Conservation (phyloP, 2,329 filamentous ascomycete genomes). For the Alternaria longipes region DNA sequence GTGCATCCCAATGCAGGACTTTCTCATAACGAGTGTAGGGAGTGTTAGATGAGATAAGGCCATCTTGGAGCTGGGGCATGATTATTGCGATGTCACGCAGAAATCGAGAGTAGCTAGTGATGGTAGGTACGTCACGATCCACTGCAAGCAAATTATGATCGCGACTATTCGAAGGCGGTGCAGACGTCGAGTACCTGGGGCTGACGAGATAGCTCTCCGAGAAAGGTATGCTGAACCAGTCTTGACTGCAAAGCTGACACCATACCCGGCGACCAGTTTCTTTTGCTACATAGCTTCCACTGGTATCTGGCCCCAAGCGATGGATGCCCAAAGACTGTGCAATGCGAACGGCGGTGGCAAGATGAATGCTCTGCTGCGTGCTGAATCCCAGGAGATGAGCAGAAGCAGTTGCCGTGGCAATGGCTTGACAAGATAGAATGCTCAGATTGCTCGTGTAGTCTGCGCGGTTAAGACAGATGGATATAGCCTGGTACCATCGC, state of each 20-base stretch:
- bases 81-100: constrained; percentile 47
- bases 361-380: constrained; percentile 55
- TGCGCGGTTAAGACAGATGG: constrained; percentile 54
- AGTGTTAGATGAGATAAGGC: constrained; percentile 44
- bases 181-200: constrained; percentile 38
- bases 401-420: too few species aligned
- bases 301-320: constrained; percentile 37
- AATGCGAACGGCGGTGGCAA: constrained; percentile 48
- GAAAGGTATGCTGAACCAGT: constrained; percentile 54
- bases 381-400: constrained; percentile 49
- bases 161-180: constrained; percentile 41
- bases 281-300: constrained; percentile 9
- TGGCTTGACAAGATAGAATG: too few species aligned
- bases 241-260: constrained; percentile 51
- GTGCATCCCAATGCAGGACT: constrained; percentile 48
- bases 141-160: constrained; percentile 26
- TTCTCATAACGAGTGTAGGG: constrained; percentile 52
- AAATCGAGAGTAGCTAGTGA: constrained; percentile 44
- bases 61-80: constrained; percentile 33
- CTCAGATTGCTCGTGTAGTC: constrained; percentile 49
- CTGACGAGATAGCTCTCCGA: constrained; percentile 51
- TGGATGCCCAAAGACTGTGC: constrained; percentile 47
- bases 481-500: constrained; percentile 56
- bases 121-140: constrained; percentile 30
- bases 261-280: constrained; percentile 49